phyloP scores from a whole-genome alignment of 2,329 filamentous ascomycete genomes.

The Phialophora verrucosa region DNA sequence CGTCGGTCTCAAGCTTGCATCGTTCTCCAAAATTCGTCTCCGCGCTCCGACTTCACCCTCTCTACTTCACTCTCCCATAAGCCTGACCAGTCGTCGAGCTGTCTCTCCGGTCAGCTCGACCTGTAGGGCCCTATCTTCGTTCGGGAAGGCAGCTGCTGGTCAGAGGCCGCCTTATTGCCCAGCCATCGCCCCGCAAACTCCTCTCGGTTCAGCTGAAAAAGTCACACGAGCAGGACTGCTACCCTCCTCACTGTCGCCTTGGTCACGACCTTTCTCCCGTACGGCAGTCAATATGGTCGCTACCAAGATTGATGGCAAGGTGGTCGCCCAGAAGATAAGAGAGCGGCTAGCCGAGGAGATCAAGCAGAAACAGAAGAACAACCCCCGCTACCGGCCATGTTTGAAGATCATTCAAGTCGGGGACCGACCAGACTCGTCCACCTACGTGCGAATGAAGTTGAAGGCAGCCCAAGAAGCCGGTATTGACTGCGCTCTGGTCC shows the following conservation, averaged over 20 bases:
- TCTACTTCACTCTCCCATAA: slow-evolving; percentile 14
- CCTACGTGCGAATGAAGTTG: slow-evolving; percentile 99
- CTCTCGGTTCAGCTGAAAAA: not conserved
- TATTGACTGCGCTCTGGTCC: slow-evolving; percentile 84
- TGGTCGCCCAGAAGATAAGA: slow-evolving; percentile 89
- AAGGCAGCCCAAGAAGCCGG: slow-evolving; percentile 96
- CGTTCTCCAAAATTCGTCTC: slow-evolving; percentile 24
- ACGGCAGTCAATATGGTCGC: slow-evolving; percentile 76
- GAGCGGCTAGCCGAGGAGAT: slow-evolving; percentile 82
- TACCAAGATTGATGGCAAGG: slow-evolving; percentile 91
- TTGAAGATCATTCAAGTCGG: slow-evolving; percentile 98
- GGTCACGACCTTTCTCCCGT: slow-evolving; percentile 53
- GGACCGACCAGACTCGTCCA: slow-evolving; percentile 89
- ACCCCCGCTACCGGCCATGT: slow-evolving; percentile 85
- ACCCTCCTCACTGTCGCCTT: slow-evolving; percentile 38
- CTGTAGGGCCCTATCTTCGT: not conserved
- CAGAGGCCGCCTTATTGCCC: not conserved
- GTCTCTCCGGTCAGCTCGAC: slow-evolving; percentile 19
- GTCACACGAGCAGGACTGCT: slow-evolving; percentile 22
- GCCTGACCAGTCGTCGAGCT: slow-evolving; percentile 17
- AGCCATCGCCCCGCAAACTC: slow-evolving; percentile 8
- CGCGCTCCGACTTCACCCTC: slow-evolving; percentile 26
- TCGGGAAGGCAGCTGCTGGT: slow-evolving; percentile 17
- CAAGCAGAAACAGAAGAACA: slow-evolving; percentile 75
- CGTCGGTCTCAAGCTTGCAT: slow-evolving; percentile 24